Base-by-base conservation (phyloP, 441 rosid species). In the Biscutella auriculata region DNA sequence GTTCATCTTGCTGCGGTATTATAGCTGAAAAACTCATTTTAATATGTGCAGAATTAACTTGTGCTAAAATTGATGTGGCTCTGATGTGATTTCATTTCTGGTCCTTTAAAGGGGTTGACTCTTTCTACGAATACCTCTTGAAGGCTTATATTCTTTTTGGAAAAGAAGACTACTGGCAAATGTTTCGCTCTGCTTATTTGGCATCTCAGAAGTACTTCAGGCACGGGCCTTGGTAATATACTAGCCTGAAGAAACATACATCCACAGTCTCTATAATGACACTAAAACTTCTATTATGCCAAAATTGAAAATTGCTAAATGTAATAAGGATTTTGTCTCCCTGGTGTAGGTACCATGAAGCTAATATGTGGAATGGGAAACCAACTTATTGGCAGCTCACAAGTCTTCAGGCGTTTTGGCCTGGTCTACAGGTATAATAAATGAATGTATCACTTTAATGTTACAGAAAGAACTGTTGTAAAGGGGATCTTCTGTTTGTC, bases 371-470 rank as follows among this genome's bases (percentile, higher is more conserved):
- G 65, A 91, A 77, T 8, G 98, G 98, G 69, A 82, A 71, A 69
- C 88, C 98, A 57, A 91, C 98, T 57, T 82, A 91, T 69, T 91
- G 98, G 98, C 98, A 91, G 74, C 87, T 91, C 66, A 91, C 96
- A 53, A 91, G 98, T 75, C 96, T 87, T 71, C 98, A 91, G 79
- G 96, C 98, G 51, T 91, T 91, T 76, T 91, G 98, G 98, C 98
- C 98, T 34, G 96, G 98, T 64, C 78, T 91, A 42, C 98, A 91
- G 85, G 98, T 76, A 73, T 46, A 61, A 74, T 64, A 43, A 63
- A 25, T 67, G 53, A 66, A 55, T 53, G 11, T 13, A 46, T 26
- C 16, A 9, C 53, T 35, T 55, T 16, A n/a, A 68, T 43, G 2
- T 26, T 43, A n/a, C 34, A 21, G 16, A 49, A 58, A 53, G 25